Evolutionary conservation across 495 filamentous ascomycete genomes (phyloP), one percentile per base, ranked within the genome.

Genomic region (Aspergillus steynii): DNA sequence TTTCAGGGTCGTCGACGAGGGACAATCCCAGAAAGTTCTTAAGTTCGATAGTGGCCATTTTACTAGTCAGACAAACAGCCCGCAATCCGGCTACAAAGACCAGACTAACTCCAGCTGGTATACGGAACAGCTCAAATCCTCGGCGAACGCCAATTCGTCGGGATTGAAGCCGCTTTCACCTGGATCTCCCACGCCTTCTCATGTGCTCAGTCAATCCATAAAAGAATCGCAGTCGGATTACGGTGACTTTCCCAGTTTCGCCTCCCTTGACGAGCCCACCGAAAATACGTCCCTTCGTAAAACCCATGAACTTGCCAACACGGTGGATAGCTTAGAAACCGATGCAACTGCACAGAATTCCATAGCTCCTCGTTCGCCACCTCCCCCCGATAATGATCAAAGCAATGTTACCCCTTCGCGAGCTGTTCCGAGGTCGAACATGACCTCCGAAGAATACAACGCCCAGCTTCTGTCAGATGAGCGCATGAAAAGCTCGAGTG

Each of bases 361-460:
- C 12, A 8, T 10, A 42, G 37, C 10, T 0, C 12, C 37, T 14
- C 37, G 37, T 42, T 42, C 37, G 37, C 37, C 37, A 42, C 10
- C 9, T 14, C 37, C 10, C 12, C 12, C 37, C 10, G 7, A 28
- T 47, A 14, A 50, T 29, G 54, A 50, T 8, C 15, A 37, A 1
- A 26, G n/a, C 5, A 8, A 14, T 52, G 34, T 32, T 60, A 26
- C 59, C 63, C 45, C 8, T 10, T 8, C 53, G 37, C 59, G 61
- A 65, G 54, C 61, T n/a, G 69, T 59, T 31, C 60, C 60, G 31
- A 80, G 68, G 53, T 58, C 65, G 12, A 79, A 73, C 26, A 78
- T 93, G 77, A 96, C 91, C 0, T 90, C 94, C 0, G 95, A 98
- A 73, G 90, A 96, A 69, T 92, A 96, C 72, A 99, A 97, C 72